Conservation (phyloP, 495 filamentous ascomycete genomes). For the Astrothelium subdiscretum region DNA sequence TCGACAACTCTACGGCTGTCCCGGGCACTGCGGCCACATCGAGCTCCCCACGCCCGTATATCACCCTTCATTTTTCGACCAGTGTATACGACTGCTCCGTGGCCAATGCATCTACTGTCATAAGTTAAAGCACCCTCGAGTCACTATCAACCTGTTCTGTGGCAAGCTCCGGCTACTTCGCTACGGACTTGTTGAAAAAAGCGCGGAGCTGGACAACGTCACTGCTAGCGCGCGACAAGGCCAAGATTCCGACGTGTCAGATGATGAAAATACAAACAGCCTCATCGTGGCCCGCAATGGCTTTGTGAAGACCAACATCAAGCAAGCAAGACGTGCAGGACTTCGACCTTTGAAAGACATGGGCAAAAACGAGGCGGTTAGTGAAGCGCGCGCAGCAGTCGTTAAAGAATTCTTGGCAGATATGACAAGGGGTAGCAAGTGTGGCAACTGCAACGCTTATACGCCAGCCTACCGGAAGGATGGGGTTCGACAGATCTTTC, state of each 20-base stretch:
- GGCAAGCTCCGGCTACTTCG: conserved; percentile 84
- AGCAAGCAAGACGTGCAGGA: conserved; percentile 23
- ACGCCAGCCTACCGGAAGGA: conserved; percentile 71
- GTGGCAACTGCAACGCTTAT: conserved; percentile 56
- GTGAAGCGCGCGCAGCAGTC: conserved; percentile 58
- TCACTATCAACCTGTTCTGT: conserved; percentile 58
- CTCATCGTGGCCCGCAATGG: conserved; percentile 54
- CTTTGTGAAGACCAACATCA: conserved; percentile 59
- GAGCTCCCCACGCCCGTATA: conserved; percentile 87
- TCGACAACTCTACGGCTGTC: conserved; percentile 44
- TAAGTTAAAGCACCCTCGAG: conserved; percentile 60
- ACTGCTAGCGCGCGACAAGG: conserved; percentile 34
- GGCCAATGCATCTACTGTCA: conserved; percentile 86
- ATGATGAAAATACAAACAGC: conserved; percentile 44
- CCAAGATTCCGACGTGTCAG: conserved; percentile 36
- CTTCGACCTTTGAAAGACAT: conserved; percentile 22
- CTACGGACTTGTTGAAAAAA: conserved; percentile 67
- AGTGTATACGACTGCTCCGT: conserved; percentile 68
- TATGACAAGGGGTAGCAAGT: conserved; percentile 53
- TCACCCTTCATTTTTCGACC: conserved; percentile 88
- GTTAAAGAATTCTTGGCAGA: conserved; percentile 69
- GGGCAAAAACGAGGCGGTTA: conserved; percentile 68
- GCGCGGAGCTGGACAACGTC: conserved; percentile 53
- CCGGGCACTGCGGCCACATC: conserved; percentile 90
- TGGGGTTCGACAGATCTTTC: conserved; percentile 81